Evolutionary conservation across 2,329 filamentous ascomycete species (phyloP).

Genomic region (Fusarium multiceps): DNA sequence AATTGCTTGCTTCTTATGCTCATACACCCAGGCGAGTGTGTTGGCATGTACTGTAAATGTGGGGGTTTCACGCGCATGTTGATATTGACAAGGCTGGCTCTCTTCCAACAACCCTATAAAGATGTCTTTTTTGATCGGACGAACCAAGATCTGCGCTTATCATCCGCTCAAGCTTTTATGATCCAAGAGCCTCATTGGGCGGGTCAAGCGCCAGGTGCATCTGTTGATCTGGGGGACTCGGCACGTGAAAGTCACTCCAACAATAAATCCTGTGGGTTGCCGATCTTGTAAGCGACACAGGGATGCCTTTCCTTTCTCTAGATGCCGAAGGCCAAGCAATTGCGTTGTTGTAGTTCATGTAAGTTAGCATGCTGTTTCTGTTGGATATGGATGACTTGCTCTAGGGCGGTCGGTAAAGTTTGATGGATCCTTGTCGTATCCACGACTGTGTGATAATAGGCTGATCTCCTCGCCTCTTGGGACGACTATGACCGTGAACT

Average conservation of each 20-base stretch:
- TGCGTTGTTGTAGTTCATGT: neutral
- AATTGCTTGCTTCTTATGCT: constrained; percentile 10
- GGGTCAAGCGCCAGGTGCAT: constrained; percentile 38
- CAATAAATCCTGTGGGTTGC: constrained; percentile 27
- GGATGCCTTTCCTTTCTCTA: constrained; percentile 14
- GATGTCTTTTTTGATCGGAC: constrained; percentile 8
- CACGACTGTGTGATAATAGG: neutral
- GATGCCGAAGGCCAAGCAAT: constrained; percentile 10
- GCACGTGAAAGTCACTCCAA: constrained; percentile 16
- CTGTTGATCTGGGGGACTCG: constrained; percentile 23
- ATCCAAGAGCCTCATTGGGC: constrained; percentile 29
- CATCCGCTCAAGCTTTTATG: constrained; percentile 29
- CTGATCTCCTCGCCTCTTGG: neutral
- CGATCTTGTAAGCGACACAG: constrained; percentile 30
- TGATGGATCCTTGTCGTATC: constrained; percentile 12
- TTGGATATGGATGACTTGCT: constrained; percentile 4
- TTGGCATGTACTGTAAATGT: constrained; percentile 10
- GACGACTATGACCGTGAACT: neutral
- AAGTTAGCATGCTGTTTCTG: constrained; percentile 13
- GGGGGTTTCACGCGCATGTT: constrained; percentile 10
- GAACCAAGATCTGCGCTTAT: constrained; percentile 40
- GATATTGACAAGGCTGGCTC: constrained; percentile 21
- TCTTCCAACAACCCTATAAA: constrained; percentile 3
- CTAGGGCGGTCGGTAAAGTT: neutral
- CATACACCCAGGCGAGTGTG: constrained; percentile 5